A percentile compares a stretch with the other conserved stretches of the same genome.
These are phyloP conservation scores for Colletotrichum melonis DNA, from an alignment of 2,329 filamentous ascomycete genomes.

Conservation along the genomic window DNA sequence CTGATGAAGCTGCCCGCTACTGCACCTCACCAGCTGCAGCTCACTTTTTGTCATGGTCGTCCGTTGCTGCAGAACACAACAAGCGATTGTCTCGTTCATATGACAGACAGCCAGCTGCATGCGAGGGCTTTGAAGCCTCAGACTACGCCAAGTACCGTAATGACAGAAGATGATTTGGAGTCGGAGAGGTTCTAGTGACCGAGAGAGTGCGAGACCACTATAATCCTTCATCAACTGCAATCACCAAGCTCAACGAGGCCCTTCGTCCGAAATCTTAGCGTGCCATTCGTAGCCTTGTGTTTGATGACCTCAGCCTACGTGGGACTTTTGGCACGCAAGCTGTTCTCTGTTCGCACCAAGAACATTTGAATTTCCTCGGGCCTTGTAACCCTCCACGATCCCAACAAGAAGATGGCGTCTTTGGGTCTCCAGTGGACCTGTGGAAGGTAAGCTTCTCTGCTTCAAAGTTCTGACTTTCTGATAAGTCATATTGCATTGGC, in stretches of 20 bases:
- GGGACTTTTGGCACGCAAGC: neutral
- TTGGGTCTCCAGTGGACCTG: neutral
- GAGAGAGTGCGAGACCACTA: neutral
- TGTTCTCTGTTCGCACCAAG: neutral
- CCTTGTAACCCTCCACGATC: neutral
- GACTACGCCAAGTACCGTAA: neutral
- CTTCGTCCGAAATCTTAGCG: slow-evolving; percentile 10
- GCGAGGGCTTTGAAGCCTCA: slow-evolving; percentile 10
- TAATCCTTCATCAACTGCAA: neutral
- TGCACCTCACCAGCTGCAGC: neutral
- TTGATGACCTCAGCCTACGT: neutral
- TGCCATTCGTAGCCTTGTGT: slow-evolving; percentile 15
- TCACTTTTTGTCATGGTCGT: neutral
- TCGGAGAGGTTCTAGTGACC: neutral
- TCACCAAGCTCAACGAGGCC: neutral
- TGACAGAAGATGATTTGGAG: neutral
- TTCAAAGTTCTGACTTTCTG: slow-evolving; percentile 1
- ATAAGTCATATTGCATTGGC: neutral
- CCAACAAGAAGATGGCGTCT: neutral
- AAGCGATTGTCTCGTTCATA: neutral
- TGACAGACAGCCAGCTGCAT: neutral
- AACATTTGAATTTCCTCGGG: neutral
- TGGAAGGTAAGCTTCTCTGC: neutral
- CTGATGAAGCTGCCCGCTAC: neutral
- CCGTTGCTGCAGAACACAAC: neutral